Conservation (phyloP, 2,329 filamentous ascomycete genomes). For the Albifimbria verrucaria region DNA sequence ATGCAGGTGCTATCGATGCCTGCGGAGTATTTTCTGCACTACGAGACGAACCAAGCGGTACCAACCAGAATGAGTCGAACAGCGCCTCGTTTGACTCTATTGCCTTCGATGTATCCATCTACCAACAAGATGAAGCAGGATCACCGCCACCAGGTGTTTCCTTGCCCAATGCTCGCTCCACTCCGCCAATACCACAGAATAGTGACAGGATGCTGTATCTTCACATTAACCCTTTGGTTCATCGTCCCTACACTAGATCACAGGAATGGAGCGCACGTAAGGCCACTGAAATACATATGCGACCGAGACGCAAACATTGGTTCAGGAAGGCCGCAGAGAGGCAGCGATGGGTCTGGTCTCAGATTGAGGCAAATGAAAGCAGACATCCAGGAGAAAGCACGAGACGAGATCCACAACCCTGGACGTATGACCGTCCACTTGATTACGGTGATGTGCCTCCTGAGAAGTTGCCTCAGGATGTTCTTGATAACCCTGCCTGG, state of each 20-base stretch:
- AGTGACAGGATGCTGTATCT: slow-evolving; percentile 35
- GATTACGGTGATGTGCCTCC: slow-evolving; percentile 36
- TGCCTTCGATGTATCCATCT: slow-evolving; percentile 37
- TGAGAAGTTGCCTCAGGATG: slow-evolving; percentile 40
- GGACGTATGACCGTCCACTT: slow-evolving; percentile 20
- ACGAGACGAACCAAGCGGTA: neutral
- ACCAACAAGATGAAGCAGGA: slow-evolving; percentile 23
- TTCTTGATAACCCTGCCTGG: slow-evolving; percentile 44
- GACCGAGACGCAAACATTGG: slow-evolving; percentile 47
- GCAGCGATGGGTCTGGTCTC: slow-evolving; percentile 26
- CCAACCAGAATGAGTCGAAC: neutral
- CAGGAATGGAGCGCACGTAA: slow-evolving; percentile 46
- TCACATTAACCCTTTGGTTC: slow-evolving; percentile 48
- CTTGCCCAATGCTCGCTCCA: neutral
- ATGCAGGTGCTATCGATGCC: neutral
- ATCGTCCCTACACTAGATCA: slow-evolving; percentile 41
- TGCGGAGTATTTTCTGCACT: no score
- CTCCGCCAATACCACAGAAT: neutral
- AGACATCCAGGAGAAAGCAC: slow-evolving; percentile 8
- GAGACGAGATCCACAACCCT: slow-evolving; percentile 23
- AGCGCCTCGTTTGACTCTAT: slow-evolving; percentile 16
- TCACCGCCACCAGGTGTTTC: neutral
- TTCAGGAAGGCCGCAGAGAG: slow-evolving; percentile 43
- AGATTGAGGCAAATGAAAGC: slow-evolving; percentile 13
- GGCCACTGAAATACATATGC: slow-evolving; percentile 44